phyloP scores from a whole-genome alignment of 2,329 filamentous ascomycete species.

The Neopestalotiopsis sp. region DNA sequence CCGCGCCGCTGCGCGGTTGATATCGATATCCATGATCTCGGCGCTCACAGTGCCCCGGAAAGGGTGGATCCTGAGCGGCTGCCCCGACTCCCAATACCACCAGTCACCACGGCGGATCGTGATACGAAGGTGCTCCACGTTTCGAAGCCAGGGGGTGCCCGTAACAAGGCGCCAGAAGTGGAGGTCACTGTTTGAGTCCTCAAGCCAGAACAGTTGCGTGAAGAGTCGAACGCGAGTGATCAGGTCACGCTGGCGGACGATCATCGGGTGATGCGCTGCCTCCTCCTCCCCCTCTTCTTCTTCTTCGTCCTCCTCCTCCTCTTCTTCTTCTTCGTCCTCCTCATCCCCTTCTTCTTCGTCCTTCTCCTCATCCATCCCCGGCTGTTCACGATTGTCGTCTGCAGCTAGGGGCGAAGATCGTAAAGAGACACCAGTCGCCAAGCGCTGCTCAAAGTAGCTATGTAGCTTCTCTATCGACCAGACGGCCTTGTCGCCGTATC shows the following conservation, averaged over 20 bases:
- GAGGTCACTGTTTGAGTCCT: conserved; percentile 22
- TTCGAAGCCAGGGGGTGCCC: conserved; percentile 25
- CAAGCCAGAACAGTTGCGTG: conserved; percentile 32
- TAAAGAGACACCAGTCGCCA: conserved; percentile 10
- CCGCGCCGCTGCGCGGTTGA: conserved; percentile 10
- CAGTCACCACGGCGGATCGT: conserved; percentile 42
- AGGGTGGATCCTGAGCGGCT: conserved; percentile 32
- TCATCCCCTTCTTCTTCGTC: too few species aligned
- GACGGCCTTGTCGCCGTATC: conserved; percentile 14
- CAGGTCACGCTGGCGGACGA: conserved; percentile 21
- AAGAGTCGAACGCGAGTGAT: conserved; percentile 27
- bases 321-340: too few species aligned
- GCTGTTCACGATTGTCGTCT: neutral
- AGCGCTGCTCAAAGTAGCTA: conserved; percentile 25
- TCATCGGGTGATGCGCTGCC: conserved; percentile 8
- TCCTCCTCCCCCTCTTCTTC: neutral
- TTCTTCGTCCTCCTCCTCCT: too few species aligned
- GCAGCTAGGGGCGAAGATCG: conserved; percentile 23
- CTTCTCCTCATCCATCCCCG: conserved; percentile 17
- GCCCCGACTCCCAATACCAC: conserved; percentile 40
- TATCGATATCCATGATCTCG: conserved; percentile 25
- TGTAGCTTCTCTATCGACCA: conserved; percentile 14
- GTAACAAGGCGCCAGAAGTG: conserved; percentile 18
- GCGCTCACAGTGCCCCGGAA: conserved; percentile 23
- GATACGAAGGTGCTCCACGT: conserved; percentile 35